Evolutionary conservation across 164 flowering plant species (phyloP).

Genomic region (Saururus chinensis): DNA sequence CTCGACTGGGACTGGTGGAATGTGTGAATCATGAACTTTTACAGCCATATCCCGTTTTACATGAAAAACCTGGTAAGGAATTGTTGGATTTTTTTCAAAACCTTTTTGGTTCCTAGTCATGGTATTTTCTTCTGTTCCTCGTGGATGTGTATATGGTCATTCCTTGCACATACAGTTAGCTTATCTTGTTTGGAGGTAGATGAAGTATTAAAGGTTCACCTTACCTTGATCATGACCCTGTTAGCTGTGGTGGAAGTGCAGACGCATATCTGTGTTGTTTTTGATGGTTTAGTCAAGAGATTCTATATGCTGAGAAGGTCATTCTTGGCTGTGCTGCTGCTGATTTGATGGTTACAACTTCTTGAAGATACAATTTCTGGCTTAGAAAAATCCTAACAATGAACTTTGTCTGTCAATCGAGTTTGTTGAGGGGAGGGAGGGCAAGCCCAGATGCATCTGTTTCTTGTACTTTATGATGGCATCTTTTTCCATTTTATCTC

Average conservation of each 20-base stretch:
- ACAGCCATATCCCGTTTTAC: conserved; percentile 96
- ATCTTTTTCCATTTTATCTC: not conserved
- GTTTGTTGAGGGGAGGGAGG: not conserved
- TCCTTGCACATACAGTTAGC: no score
- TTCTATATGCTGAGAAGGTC: no score
- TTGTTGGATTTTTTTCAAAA: not conserved
- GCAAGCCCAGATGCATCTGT: not conserved
- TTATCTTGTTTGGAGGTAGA: no score
- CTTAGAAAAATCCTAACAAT: no score
- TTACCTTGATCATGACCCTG: no score
- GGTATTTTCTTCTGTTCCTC: not conserved
- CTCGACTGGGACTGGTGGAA: conserved; percentile 80
- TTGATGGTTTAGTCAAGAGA: no score
- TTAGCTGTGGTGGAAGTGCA: no score
- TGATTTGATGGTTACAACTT: no score
- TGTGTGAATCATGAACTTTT: conserved; percentile 91
- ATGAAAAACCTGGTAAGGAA: conserved; percentile 80
- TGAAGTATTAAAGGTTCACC: no score
- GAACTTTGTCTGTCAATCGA: no score
- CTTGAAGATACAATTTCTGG: not conserved
- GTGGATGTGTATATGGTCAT: not conserved
- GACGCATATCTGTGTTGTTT: no score
- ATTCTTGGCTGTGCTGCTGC: no score
- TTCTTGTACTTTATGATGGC: not conserved
- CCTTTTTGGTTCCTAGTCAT: not conserved